Base-by-base conservation (phyloP, 1,139 yeast genomes). In the Pichia sp. region DNA sequence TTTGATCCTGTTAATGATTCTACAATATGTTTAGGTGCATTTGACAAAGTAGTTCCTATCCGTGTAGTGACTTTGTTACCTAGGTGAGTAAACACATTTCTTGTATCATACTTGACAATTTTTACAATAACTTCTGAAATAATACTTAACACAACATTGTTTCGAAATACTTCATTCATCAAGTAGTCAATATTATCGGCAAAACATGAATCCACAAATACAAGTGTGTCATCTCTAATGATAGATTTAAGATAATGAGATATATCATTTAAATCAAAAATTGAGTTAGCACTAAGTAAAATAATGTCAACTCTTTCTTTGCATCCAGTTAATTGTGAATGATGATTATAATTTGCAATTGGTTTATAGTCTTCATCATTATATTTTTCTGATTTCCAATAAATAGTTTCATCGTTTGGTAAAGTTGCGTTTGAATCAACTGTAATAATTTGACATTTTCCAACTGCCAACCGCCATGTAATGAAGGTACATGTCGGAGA, bases 121-220 rank as follows among this genome's bases (percentile, higher is more conserved):
- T 58, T 47, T 10, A 63, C 57, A 3, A 54, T 58, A 8, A 58
- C 65, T 41, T 64, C 65, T 22, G 64, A 64, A 5, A 60, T 51
- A 27, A 62, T 42, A 42, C 61, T 63, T 42, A 63, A 48, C 0
- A 58, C 50, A 5, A 50, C 43, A n/a, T 49, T 48, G 14, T 57
- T 49, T 3, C 59, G 55, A 6, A 60, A 46, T 3, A 25, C 25
- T 19, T 38, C 36, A 13, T 39, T 42, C 16, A 64, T 28, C n/a
- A 42, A 44, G 7, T 45, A 44, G 19, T 65, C 67, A 14, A 63
- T 44, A 2, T 59, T 60, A 18, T 55, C 42, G 2, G 60, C 61
- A 51, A 53, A 55, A 16, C 45, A 47, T 1, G 66, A 61, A 49
- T 65, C 68, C 3, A 64, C 53, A 19, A 64, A 38, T 25, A 65